A percentile compares a stretch with the other conserved stretches of the same genome.
Conservation (phyloP, 345 rosid species). For the Adansonia digitata region DNA sequence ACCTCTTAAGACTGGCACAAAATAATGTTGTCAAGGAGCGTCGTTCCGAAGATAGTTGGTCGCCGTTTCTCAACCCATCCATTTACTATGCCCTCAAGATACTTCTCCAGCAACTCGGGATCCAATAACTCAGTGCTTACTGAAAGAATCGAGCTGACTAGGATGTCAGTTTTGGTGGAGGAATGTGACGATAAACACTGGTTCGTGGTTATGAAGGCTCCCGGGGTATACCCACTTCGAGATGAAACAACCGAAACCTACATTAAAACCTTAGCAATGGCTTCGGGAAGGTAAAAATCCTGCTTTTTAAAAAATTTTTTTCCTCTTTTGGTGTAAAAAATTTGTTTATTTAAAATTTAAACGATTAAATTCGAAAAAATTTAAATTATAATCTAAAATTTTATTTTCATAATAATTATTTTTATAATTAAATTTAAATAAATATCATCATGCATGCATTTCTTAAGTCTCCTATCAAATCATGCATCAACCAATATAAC, state of each 20-base stretch:
- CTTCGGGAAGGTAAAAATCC: conserved; percentile 29
- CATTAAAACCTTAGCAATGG: conserved; percentile 34
- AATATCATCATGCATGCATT: too few species aligned
- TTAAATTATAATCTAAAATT: too few species aligned
- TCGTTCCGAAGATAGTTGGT: conserved; percentile 16
- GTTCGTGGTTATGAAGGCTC: conserved; percentile 42
- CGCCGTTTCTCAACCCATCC: background rate
- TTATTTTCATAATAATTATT: too few species aligned
- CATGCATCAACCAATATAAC: too few species aligned
- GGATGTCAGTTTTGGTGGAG: conserved; percentile 26
- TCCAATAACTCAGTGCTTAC: conserved; percentile 15
- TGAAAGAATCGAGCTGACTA: conserved; percentile 23
- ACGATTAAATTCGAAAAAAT: too few species aligned
- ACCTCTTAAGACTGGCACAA: too few species aligned
- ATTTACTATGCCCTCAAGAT: background rate
- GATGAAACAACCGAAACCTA: conserved; percentile 30
- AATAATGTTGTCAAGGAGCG: background rate
- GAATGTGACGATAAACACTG: conserved; percentile 50
- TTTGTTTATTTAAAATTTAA: too few species aligned
- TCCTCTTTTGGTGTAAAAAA: too few species aligned
- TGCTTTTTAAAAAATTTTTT: background rate
- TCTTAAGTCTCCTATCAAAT: too few species aligned
- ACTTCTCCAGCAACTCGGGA: conserved; percentile 20
- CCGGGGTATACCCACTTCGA: conserved; percentile 40
- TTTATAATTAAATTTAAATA: too few species aligned